Percentiles rank a stretch among this genome's conserved stretches.
phyloP scores from a whole-genome alignment of 148 eudicot species.

The Simmondsia chinensis region DNA sequence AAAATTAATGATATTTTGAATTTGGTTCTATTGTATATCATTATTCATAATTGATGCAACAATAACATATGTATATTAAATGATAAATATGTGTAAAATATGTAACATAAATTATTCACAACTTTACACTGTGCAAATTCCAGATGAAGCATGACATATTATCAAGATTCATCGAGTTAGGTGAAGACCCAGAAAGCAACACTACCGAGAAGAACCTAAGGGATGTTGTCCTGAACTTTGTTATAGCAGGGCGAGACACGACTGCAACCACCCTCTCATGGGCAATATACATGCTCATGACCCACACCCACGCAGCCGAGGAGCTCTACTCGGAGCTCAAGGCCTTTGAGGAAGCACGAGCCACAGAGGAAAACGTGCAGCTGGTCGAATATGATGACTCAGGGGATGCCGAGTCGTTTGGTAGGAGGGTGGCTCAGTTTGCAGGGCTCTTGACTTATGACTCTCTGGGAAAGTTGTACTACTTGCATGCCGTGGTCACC shows the following conservation, averaged over 20 bases:
- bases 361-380: constrained; percentile 47
- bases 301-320: constrained; percentile 46
- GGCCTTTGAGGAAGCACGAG: constrained; percentile 53
- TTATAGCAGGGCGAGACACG: constrained; percentile 93
- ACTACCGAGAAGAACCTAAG: constrained; percentile 86
- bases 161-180: constrained; percentile 79
- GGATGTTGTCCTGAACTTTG: constrained; percentile 88
- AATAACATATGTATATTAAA: too few species aligned
- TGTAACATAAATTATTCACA: too few species aligned
- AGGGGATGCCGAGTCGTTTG: constrained; percentile 40
- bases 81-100: too few species aligned
- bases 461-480: constrained; percentile 50
- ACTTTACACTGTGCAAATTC: not conserved
- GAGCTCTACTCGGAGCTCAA: constrained; percentile 60
- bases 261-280: constrained; percentile 94
- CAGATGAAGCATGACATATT: constrained; percentile 85
- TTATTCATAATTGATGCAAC: too few species aligned
- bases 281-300: constrained; percentile 87
- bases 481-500: constrained; percentile 85
- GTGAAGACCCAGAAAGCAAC: constrained; percentile 75
- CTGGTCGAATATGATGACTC: constrained; percentile 33
- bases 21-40: too few species aligned
- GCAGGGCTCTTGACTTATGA: constrained; percentile 65
- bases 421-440: constrained; percentile 50
- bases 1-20: too few species aligned